phyloP scores from a whole-genome alignment of 495 filamentous ascomycete species.

The Lophiostoma macrostomum region DNA sequence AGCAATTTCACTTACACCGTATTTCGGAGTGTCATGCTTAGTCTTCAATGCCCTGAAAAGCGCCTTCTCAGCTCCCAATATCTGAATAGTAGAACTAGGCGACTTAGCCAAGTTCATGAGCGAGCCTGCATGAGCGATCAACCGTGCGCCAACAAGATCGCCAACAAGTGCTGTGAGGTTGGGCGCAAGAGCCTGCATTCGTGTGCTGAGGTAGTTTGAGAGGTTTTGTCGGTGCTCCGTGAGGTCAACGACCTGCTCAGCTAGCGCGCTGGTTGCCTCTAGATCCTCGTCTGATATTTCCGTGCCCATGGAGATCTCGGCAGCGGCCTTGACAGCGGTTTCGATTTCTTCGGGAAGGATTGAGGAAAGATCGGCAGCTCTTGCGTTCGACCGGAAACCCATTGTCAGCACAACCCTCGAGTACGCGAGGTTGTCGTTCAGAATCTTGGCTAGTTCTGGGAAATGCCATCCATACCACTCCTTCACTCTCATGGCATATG shows the following conservation, averaged over 20 bases:
- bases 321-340: slow-evolving; percentile 82
- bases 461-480: slow-evolving; percentile 99
- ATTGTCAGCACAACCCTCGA: slow-evolving; percentile 79
- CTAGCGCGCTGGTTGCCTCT: slow-evolving; percentile 82
- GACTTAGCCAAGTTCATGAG: slow-evolving; percentile 95
- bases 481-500: slow-evolving; percentile 97
- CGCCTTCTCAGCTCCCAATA: slow-evolving; percentile 97
- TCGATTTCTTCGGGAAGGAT: slow-evolving; percentile 97
- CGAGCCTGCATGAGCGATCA: slow-evolving; percentile 94
- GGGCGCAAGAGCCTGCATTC: slow-evolving; percentile 95
- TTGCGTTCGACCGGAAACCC: slow-evolving; percentile 78
- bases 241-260: slow-evolving; percentile 88
- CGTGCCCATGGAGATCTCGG: slow-evolving; percentile 96
- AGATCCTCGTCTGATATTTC: slow-evolving; percentile 89
- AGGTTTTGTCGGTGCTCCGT: slow-evolving; percentile 86
- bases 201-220: slow-evolving; percentile 79
- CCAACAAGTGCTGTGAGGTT: slow-evolving; percentile 94
- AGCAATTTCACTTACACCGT: slow-evolving; percentile 52
- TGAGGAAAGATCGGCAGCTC: slow-evolving; percentile 72
- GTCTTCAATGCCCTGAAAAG: slow-evolving; percentile 98
- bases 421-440: slow-evolving; percentile 97
- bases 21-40: slow-evolving; percentile 99
- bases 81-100: slow-evolving; percentile 93
- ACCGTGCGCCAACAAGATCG: slow-evolving; percentile 87
- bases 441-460: slow-evolving; percentile 91